These are phyloP conservation scores for Truncatella angustata DNA, from an alignment of 2,329 filamentous ascomycete genomes.

Conservation along the genomic window DNA sequence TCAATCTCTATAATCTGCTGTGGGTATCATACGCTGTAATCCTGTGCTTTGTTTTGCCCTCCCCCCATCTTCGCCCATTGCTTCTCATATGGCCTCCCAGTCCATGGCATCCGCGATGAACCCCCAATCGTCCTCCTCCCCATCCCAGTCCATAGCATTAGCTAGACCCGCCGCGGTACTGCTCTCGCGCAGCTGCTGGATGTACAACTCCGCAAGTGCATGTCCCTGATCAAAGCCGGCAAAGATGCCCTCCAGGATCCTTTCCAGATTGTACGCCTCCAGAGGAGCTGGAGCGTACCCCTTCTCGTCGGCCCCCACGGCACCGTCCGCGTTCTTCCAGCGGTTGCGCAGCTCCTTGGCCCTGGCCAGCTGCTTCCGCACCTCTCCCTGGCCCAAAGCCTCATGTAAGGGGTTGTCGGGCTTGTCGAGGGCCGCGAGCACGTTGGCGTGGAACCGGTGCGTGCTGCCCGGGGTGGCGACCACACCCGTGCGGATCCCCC, in stretches of 20 bases:
- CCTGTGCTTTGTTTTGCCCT: not conserved
- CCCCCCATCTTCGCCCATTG: not conserved
- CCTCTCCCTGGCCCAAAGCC: constrained; percentile 53
- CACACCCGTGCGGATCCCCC: not conserved
- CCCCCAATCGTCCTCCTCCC: constrained; percentile 46
- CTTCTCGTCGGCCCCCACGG: not conserved
- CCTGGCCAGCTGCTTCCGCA: constrained; percentile 56
- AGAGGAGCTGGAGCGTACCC: constrained; percentile 37
- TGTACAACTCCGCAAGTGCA: constrained; percentile 44
- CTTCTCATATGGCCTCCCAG: constrained; percentile 43
- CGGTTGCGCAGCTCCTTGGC: constrained; percentile 71
- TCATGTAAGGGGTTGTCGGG: constrained; percentile 53
- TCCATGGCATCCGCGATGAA: constrained; percentile 62
- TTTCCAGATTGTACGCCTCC: constrained; percentile 59
- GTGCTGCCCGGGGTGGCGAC: not conserved
- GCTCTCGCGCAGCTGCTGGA: constrained; percentile 26
- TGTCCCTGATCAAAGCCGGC: constrained; percentile 59
- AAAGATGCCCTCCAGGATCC: constrained; percentile 58
- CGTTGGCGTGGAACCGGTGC: constrained; percentile 69
- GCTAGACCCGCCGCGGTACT: constrained; percentile 11
- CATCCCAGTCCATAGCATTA: constrained; percentile 18
- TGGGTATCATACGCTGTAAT: constrained; percentile 5
- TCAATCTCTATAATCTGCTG: constrained; percentile 1
- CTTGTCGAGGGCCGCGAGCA: constrained; percentile 61
- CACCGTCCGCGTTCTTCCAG: constrained; percentile 66